Evolutionary conservation across 371 early-diverging fungal species (phyloP).

Genomic region (Mucor piriformis): DNA sequence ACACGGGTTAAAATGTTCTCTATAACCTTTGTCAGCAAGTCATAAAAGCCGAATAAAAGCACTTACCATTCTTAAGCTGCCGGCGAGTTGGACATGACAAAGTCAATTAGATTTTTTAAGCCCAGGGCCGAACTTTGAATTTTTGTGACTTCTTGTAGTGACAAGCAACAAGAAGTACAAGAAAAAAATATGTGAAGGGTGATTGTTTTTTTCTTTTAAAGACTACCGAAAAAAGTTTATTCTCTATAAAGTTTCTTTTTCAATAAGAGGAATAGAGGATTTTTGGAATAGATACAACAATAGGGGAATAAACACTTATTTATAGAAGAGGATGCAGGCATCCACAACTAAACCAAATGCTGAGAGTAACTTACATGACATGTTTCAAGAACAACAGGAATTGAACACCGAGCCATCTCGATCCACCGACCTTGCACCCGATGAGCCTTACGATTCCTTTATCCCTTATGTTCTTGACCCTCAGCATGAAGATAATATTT

Average conservation of each 20-base stretch:
- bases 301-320: neutral
- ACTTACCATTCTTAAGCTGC: too few species aligned
- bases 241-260: constrained; percentile 2
- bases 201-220: neutral
- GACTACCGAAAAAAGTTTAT: neutral
- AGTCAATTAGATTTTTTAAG: neutral
- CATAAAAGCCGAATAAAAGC: too few species aligned
- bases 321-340: constrained; percentile 32
- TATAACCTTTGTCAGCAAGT: too few species aligned
- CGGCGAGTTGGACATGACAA: neutral
- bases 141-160: constrained; percentile 4
- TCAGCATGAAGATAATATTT: constrained; percentile 28
- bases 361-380: neutral
- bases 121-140: constrained; percentile 3
- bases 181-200: neutral
- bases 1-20: too few species aligned
- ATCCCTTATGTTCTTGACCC: constrained; percentile 20
- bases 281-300: neutral
- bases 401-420: neutral
- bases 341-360: constrained; percentile 11
- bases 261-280: neutral
- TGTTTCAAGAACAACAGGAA: neutral
- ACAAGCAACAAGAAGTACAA: neutral
- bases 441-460: constrained; percentile 6
- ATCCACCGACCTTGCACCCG: constrained; percentile 7